Evolutionary conservation across 208 protist genomes (phyloP).

Genomic region (Vickermania ingenoplastis): DNA sequence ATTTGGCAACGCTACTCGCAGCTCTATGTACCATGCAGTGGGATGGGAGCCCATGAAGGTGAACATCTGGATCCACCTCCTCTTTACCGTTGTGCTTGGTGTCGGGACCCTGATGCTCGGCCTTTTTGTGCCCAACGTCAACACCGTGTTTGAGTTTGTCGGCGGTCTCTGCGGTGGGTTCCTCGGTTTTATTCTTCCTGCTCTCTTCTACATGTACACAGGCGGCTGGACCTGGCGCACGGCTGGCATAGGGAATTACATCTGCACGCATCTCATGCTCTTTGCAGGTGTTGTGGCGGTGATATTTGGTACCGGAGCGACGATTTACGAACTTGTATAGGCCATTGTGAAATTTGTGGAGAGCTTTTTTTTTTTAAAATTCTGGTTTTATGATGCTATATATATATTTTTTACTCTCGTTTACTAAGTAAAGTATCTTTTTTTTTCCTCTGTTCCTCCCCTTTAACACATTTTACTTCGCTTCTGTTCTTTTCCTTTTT

Average conservation of each 20-base stretch:
- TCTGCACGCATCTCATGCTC: conserved; percentile 31
- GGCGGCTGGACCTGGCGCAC: conserved; percentile 24
- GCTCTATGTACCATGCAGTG: conserved; percentile 24
- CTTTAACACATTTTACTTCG: not conserved
- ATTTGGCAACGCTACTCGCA: conserved; percentile 22
- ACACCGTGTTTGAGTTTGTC: conserved; percentile 55
- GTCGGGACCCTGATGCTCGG: conserved; percentile 30
- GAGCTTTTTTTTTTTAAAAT: not conserved
- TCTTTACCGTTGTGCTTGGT: conserved; percentile 5
- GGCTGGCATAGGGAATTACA: conserved; percentile 32
- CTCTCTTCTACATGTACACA: conserved; percentile 45
- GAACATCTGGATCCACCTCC: conserved; percentile 27
- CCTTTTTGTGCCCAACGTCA: conserved; percentile 56
- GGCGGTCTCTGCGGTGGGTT: conserved; percentile 42
- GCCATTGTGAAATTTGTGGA: not conserved
- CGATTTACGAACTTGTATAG: conserved; percentile 24
- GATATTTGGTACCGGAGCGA: conserved; percentile 41
- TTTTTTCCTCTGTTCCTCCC: not conserved
- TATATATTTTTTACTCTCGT: not conserved
- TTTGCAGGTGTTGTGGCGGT: conserved; percentile 39
- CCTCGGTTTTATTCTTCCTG: conserved; percentile 60
- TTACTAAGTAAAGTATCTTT: not conserved
- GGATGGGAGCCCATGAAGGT: conserved; percentile 19
- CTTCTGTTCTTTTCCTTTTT: not conserved
- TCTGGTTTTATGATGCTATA: not conserved